Conservation (phyloP, 169 alveolate genomes). For the Toxoplasma gondii region DNA sequence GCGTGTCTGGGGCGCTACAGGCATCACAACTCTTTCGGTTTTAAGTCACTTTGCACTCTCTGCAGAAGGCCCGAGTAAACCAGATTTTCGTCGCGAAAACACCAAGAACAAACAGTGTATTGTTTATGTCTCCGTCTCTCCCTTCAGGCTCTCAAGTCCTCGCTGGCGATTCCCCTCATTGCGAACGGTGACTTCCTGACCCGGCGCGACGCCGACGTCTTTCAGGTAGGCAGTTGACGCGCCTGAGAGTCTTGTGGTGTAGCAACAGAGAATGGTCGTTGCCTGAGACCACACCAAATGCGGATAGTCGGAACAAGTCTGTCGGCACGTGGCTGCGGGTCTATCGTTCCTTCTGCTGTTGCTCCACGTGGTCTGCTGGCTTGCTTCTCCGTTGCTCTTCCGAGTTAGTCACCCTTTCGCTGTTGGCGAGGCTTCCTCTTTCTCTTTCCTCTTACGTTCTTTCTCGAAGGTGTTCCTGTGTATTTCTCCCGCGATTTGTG, state of each 20-base stretch:
- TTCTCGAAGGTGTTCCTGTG: not conserved
- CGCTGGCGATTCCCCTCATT: constrained; percentile 58
- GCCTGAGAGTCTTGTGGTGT: not conserved
- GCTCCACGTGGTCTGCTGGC: not conserved
- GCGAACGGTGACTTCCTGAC: constrained; percentile 70
- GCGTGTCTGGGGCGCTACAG: no score
- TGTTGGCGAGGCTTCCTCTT: not conserved
- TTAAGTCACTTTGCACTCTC: no score
- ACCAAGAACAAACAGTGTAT: no score
- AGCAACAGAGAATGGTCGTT: not conserved
- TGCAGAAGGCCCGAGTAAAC: no score
- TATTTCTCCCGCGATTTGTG: not conserved
- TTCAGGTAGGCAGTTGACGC: constrained; percentile 43
- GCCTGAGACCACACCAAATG: no score
- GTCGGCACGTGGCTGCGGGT: not conserved
- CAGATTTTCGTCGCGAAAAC: no score
- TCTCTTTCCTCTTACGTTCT: not conserved
- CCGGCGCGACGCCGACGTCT: constrained; percentile 45
- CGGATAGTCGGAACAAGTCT: not conserved
- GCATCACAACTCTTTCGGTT: no score
- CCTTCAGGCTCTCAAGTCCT: constrained; percentile 35
- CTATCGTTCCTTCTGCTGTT: not conserved
- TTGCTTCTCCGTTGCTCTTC: not conserved
- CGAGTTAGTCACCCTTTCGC: not conserved
- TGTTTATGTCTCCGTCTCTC: no score